phyloP scores from a whole-genome alignment of 352 stramenopile species.

The Phytophthora pseudosyringae region DNA sequence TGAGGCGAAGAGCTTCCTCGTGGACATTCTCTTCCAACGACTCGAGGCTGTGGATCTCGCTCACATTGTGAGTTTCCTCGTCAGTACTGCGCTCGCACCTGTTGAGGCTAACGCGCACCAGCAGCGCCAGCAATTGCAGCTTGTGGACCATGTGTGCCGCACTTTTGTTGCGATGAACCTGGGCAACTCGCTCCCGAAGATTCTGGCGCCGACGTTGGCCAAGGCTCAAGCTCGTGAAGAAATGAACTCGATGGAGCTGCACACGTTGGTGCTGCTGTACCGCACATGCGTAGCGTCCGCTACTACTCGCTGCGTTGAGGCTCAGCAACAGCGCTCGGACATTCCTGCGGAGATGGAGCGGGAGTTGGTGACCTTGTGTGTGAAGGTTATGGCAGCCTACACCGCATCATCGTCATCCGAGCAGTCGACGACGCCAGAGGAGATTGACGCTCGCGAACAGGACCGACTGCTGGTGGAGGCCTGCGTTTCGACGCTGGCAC shows the following conservation, averaged over 20 bases:
- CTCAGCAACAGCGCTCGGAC: constrained; percentile 37
- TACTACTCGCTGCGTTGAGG: constrained; percentile 17
- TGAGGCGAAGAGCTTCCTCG: constrained; percentile 83
- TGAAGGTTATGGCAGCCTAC: constrained; percentile 29
- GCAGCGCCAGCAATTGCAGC: constrained; percentile 53
- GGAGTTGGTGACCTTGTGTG: constrained; percentile 33
- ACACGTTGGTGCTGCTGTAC: constrained; percentile 73
- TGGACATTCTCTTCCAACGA: constrained; percentile 82
- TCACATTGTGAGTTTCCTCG: constrained; percentile 83
- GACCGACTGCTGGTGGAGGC: constrained; percentile 32
- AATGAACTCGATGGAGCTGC: constrained; percentile 53
- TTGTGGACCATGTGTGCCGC: constrained; percentile 71
- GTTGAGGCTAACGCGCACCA: constrained; percentile 22
- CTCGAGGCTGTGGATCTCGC: constrained; percentile 67
- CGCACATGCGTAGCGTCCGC: constrained; percentile 58
- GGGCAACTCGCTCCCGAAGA: constrained; percentile 68
- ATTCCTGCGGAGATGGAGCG: constrained; percentile 60
- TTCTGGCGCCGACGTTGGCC: constrained; percentile 67
- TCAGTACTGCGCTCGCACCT: constrained; percentile 69
- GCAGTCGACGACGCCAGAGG: constrained; percentile 16
- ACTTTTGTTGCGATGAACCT: constrained; percentile 74
- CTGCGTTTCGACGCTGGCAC: constrained; percentile 36
- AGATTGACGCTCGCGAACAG: constrained; percentile 33
- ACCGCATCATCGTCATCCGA: constrained; percentile 8
- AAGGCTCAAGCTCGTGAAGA: constrained; percentile 46